Evolutionary conservation across 179 eudicot genomes (phyloP), one percentile per base, ranked within the genome.

Genomic region (Beta macrorhiza): DNA sequence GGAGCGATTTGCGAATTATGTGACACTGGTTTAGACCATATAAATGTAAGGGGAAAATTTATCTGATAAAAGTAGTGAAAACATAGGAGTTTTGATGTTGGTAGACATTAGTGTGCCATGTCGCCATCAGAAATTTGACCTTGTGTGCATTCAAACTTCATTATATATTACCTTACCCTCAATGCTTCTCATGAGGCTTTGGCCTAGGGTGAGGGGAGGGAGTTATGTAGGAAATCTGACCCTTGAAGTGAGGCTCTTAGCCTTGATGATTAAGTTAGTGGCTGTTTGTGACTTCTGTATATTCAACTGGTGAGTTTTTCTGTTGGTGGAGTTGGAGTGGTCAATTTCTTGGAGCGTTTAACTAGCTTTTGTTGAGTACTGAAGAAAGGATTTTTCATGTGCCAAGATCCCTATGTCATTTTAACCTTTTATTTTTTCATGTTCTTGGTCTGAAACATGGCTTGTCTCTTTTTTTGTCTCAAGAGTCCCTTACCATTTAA

Each of bases 341-440:
- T 16, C 13, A 73, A 53, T 19, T 13, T n/a, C 16, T n/a, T 1
- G 17, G n/a, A 52, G n/a, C 4, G 4, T 73, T 22, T 6, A 29
- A 67, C 15, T 19, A 52, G 47, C 19, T 73, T 73, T 42, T n/a
- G 1, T 32, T 57, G 64, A 14, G 9, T 37, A 49, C 20, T 16
- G 19, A 74, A 55, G 77, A 22, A 56, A 5, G n/a, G 77, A 55
- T 65, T 74, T 53, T 51, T 22, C 14, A 29, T 74, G 20, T 72
- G 52, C 58, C 17, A 72, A n/a, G 59, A 14, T 20, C 29, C 76
- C 11, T 49, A 13, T 7, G 14, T 7, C 62, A 58, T 58, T 58
- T 15, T 2, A 5, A 37, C 42, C 42, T 37, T 37, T 37, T 37
- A 37, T 37, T 29, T 29, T 29, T 29, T 37, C 42, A 37, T 37